Percentiles rank a stretch among this genome's conserved stretches.
Conservation (phyloP, 2,329 filamentous ascomycete species). For the Penicillium sp. region DNA sequence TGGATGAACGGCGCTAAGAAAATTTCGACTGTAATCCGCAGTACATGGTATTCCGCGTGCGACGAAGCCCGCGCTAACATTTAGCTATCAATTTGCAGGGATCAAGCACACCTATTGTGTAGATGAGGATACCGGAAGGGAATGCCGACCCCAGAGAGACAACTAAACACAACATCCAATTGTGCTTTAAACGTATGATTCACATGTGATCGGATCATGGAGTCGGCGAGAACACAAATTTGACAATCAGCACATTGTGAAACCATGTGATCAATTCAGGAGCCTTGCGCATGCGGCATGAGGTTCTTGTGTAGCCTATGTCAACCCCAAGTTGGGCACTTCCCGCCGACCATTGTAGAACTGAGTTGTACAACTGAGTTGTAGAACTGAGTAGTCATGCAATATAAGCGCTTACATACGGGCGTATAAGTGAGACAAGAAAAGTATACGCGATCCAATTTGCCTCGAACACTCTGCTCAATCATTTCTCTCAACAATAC, state of each 20-base stretch:
- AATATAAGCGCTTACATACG: conserved; percentile 4
- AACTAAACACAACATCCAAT: too few species aligned
- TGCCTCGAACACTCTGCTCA: too few species aligned
- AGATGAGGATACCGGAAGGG: not conserved
- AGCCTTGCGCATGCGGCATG: not conserved
- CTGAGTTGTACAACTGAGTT: too few species aligned
- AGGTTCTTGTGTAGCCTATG: not conserved
- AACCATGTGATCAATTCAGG: conserved; percentile 3
- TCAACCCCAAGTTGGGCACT: not conserved
- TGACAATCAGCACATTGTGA: conserved; percentile 3
- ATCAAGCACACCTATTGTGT: not conserved
- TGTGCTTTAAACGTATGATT: conserved; percentile 6
- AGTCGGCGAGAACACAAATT: conserved; percentile 3
- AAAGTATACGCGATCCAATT: not conserved
- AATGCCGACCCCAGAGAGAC: not conserved
- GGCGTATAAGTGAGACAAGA: conserved; percentile 1
- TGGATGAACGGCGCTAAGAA: conserved; percentile 1
- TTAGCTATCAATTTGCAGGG: not conserved
- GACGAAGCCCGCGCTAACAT: not conserved
- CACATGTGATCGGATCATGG: conserved; percentile 2
- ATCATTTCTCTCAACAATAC: not conserved
- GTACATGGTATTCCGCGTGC: conserved; percentile 4
- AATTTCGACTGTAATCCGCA: not conserved
- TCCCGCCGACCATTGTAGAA: conserved; percentile 4
- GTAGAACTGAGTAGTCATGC: not conserved